Evolutionary conservation across 164 flowering plant species (phyloP).

Genomic region (Santalum album): DNA sequence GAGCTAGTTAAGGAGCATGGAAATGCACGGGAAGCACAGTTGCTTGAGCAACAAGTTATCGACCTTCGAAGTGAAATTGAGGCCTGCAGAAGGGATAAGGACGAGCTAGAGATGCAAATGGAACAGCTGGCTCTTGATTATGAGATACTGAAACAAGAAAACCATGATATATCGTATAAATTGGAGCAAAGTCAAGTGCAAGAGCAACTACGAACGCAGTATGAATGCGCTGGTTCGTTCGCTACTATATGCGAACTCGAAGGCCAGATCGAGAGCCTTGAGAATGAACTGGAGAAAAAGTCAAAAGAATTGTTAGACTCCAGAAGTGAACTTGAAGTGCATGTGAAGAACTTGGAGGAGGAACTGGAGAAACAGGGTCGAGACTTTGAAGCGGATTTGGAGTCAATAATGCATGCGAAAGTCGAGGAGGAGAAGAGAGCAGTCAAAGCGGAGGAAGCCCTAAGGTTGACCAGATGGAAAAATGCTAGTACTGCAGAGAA

Average conservation of each 20-base stretch:
- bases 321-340: constrained; percentile 51
- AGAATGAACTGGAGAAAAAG: constrained; percentile 38
- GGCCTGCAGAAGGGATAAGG: constrained; percentile 56
- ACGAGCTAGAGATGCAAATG: constrained; percentile 65
- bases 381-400: constrained; percentile 66
- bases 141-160: constrained; percentile 75
- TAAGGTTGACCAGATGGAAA: constrained; percentile 56
- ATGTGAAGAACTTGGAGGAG: constrained; percentile 48
- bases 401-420: constrained; percentile 42
- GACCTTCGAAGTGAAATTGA: constrained; percentile 62
- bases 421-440: constrained; percentile 93
- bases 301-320: constrained; percentile 27
- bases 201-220: constrained; percentile 62
- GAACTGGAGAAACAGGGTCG: constrained; percentile 49
- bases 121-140: constrained; percentile 74
- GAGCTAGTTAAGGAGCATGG: constrained; percentile 47
- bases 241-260: constrained; percentile 39
- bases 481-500: constrained; percentile 72
- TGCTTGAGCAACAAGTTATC: constrained; percentile 49
- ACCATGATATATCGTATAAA: constrained; percentile 50
- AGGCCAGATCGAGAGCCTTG: constrained; percentile 38
- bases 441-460: constrained; percentile 69
- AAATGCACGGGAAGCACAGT: constrained; percentile 33
- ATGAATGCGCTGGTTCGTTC: constrained; percentile 48
- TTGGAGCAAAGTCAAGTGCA: constrained; percentile 60